Evolutionary conservation across 2,329 filamentous ascomycete species (phyloP).

Genomic region (Neonectria coccinea): DNA sequence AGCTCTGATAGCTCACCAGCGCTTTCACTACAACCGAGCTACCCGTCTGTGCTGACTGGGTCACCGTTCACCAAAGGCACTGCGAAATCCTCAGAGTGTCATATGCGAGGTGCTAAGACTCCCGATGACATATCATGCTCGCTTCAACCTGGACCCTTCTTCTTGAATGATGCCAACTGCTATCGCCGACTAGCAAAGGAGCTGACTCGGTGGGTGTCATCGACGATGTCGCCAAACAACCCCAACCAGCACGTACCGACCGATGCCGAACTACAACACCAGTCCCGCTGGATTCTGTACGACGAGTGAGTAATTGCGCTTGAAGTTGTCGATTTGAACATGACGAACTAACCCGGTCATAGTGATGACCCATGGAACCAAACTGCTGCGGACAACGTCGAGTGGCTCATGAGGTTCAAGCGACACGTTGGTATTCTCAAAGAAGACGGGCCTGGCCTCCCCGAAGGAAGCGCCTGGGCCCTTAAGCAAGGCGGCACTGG

Average conservation of each 20-base stretch:
- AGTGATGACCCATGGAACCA: constrained; percentile 74
- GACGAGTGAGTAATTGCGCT: constrained; percentile 63
- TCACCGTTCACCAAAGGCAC: constrained; percentile 35
- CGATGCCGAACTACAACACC: constrained; percentile 73
- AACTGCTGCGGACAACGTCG: constrained; percentile 71
- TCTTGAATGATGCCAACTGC: constrained; percentile 71
- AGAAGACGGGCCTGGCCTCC: constrained; percentile 64
- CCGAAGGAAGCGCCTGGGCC: constrained; percentile 57
- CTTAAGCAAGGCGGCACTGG: constrained; percentile 64
- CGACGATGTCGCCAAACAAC: constrained; percentile 69
- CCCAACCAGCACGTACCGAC: constrained; percentile 69
- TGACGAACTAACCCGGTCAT: constrained; percentile 33
- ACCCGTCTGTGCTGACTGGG: constrained; percentile 29
- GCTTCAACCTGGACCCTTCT: constrained; percentile 52
- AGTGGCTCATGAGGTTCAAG: constrained; percentile 74
- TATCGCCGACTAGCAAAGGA: constrained; percentile 67
- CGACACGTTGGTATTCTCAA: constrained; percentile 65
- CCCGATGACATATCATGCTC: constrained; percentile 21
- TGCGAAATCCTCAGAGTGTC: constrained; percentile 29
- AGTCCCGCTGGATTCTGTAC: constrained; percentile 72
- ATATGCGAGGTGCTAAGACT: constrained; percentile 22
- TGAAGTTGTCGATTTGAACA: background rate
- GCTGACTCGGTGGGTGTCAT: constrained; percentile 63
- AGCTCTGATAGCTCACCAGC: constrained; percentile 40
- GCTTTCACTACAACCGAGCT: constrained; percentile 40